A percentile compares a stretch with the other conserved stretches of the same genome.
Evolutionary conservation across 1,284 basidiomycete species (phyloP).

Genomic region (Puccinia novopanici): DNA sequence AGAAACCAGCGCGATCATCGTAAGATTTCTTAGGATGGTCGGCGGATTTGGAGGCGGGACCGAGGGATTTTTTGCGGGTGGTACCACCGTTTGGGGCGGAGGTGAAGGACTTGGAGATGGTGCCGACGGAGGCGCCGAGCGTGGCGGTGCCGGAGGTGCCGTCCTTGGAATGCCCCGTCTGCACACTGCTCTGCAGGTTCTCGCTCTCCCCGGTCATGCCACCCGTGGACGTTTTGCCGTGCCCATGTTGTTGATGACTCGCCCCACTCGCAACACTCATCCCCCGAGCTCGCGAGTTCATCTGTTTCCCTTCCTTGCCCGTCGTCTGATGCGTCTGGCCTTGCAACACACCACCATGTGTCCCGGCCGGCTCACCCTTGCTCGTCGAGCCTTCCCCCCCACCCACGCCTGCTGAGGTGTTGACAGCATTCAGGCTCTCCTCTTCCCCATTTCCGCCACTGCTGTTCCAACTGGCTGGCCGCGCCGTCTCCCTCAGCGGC

Average conservation of each 20-base stretch:
- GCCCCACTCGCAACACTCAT: slow-evolving; percentile 15
- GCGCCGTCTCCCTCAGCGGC: slow-evolving; percentile 30
- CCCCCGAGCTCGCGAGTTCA: background rate
- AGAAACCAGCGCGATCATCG: slow-evolving; percentile 61
- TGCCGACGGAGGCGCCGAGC: slow-evolving; percentile 53
- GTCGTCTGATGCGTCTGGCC: background rate
- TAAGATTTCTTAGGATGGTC: slow-evolving; percentile 55
- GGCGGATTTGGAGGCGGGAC: slow-evolving; percentile 41
- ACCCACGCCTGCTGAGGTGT: slow-evolving; percentile 49
- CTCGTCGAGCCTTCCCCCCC: slow-evolving; percentile 13
- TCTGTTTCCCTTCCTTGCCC: background rate
- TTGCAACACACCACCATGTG: background rate
- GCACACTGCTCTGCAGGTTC: background rate
- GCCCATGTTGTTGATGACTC: background rate
- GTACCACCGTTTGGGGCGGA: background rate
- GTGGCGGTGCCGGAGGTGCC: slow-evolving; percentile 30
- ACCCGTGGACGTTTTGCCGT: background rate
- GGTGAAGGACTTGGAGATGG: background rate
- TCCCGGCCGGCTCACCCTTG: background rate
- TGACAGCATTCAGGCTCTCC: background rate
- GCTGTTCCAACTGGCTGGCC: slow-evolving; percentile 65
- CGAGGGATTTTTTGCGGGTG: slow-evolving; percentile 31
- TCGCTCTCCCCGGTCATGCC: background rate
- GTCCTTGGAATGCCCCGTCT: background rate
- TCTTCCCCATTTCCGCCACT: slow-evolving; percentile 66